Percentiles rank a stretch among this genome's conserved stretches.
These are phyloP conservation scores for Boletus edulis DNA, from an alignment of 768 basidiomycete genomes.

Conservation along the genomic window DNA sequence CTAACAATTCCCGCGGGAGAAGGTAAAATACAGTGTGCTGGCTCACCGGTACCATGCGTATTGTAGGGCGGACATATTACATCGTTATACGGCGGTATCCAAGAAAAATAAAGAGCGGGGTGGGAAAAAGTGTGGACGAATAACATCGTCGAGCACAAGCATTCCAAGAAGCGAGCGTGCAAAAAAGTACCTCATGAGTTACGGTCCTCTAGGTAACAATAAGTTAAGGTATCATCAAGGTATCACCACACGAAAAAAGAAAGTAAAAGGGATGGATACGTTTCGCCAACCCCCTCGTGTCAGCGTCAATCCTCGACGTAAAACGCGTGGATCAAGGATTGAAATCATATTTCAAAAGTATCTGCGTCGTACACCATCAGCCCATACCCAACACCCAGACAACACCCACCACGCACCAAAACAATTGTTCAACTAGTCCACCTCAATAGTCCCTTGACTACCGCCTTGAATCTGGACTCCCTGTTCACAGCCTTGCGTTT, in stretches of 20 bases:
- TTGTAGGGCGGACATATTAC: background rate
- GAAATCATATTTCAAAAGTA: background rate
- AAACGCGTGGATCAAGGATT: background rate
- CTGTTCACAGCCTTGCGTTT: background rate
- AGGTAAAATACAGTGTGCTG: too few species aligned
- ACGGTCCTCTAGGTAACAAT: background rate
- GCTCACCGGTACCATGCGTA: too few species aligned
- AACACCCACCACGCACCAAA: slow-evolving; percentile 4
- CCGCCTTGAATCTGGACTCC: slow-evolving; percentile 15
- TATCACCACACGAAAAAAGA: background rate
- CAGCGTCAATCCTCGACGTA: background rate
- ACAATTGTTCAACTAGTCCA: background rate
- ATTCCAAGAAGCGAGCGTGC: background rate
- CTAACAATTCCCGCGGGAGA: too few species aligned
- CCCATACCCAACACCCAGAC: background rate
- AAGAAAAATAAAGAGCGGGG: background rate
- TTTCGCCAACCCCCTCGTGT: background rate
- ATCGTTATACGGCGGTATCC: background rate
- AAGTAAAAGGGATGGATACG: background rate
- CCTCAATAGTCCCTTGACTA: slow-evolving; percentile 18
- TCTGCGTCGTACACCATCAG: slow-evolving; percentile 1
- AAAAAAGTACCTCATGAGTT: background rate
- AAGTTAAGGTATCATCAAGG: slow-evolving; percentile 5
- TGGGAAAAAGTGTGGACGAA: background rate
- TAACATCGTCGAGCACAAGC: background rate